Conservation (phyloP, 148 eudicot species). For the Arbutus unedo region DNA sequence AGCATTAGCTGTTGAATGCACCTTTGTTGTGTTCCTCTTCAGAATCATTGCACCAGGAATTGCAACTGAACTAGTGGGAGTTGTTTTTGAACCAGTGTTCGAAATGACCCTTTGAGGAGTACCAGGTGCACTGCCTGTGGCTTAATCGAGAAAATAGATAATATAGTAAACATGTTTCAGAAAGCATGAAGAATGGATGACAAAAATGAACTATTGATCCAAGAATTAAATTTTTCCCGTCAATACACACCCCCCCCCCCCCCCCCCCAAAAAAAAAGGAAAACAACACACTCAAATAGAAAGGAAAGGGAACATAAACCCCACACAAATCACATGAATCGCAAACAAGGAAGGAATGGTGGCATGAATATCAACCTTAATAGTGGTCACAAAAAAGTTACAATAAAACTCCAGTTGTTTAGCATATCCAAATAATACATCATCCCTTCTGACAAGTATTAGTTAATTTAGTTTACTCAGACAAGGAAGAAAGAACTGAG, state of each 20-base stretch:
- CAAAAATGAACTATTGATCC: background rate
- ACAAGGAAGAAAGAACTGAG: constrained; percentile 6
- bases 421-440: background rate
- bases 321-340: background rate
- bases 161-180: constrained; percentile 23
- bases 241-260: background rate
- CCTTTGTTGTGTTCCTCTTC: constrained; percentile 53
- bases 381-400: background rate
- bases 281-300: background rate
- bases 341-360: background rate
- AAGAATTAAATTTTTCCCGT: background rate
- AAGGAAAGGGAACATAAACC: background rate
- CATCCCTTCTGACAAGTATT: background rate
- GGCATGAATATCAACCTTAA: too few relatives aligned
- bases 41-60: constrained; percentile 40
- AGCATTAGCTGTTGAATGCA: constrained; percentile 47
- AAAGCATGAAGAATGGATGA: background rate
- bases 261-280: background rate
- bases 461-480: background rate
- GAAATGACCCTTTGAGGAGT: constrained; percentile 63
- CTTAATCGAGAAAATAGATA: constrained; percentile 38
- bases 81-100: constrained; percentile 54
- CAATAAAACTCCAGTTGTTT: background rate
- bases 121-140: constrained; percentile 56
- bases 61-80: constrained; percentile 34